Base-by-base conservation (phyloP, 2,329 filamentous ascomycete species). In the Lecanicillium sp. region DNA sequence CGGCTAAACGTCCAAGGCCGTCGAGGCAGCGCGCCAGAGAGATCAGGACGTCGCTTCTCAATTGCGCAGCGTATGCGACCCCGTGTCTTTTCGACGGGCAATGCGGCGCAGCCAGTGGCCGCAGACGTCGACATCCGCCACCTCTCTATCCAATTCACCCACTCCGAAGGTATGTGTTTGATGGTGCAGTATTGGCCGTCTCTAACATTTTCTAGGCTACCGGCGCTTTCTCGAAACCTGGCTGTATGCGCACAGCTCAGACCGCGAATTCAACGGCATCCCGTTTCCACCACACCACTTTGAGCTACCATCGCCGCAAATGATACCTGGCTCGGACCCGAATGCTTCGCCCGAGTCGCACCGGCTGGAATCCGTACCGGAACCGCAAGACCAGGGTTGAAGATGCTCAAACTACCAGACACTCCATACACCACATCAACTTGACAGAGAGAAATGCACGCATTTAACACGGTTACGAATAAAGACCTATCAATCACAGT, bases 71-170 rank as follows among this genome's bases (percentile, higher is more conserved):
- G 65, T 19, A 63, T 67, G 37, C 60, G 66, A 19, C 58, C 60
- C 22, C 53, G 61, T 22, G 52, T 56, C 27, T 58, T 61, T 35
- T 60, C 62, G 8, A 45, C 48, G 7, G 52, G 48, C 5, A 48
- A 51, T 28, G 40, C 45, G 12, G 22, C 22, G 6, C 22, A 25
- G 22, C 22, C 22, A 11, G 44, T 48, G 35, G 33, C 34, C 39
- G 43, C 33, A 53, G 59, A 22, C 38, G 48, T 64, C 13, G 66
- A 70, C 42, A 67, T 73, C 35, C 62, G 65, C 35, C 67, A 71
- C 49, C 55, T 73, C 19, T 64, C 64, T 5, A 62, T 73, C 31
- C 68, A 72, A 38, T 73, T 73, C 45, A 70, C 63, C 30, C 59
- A 63, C 31, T 56, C 62, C 19, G 61, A 67, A 47, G 69, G 69